phyloP scores from a whole-genome alignment of 2,329 filamentous ascomycete genomes.

The Byssochlamys sp. region DNA sequence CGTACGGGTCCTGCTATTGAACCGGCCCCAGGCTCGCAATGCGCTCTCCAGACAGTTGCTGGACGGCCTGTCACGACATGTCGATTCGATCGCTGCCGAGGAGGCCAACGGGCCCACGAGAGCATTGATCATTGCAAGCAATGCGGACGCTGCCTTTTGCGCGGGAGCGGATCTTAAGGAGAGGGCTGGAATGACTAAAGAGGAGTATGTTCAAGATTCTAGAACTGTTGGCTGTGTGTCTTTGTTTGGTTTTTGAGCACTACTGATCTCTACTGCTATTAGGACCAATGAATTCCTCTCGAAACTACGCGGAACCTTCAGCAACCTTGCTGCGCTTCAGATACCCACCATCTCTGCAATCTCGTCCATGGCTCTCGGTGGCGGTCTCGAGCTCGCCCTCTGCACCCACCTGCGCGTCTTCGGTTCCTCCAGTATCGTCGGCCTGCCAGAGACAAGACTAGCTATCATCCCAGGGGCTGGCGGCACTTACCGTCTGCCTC shows the following conservation, averaged over 20 bases:
- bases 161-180: constrained; percentile 93
- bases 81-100: constrained; percentile 60
- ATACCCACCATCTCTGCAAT: constrained; percentile 87
- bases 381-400: constrained; percentile 85
- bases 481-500: constrained; percentile 78
- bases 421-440: constrained; percentile 65
- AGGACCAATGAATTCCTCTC: constrained; percentile 73
- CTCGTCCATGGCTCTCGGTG: constrained; percentile 76
- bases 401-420: constrained; percentile 84
- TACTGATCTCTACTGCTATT: constrained; percentile 3
- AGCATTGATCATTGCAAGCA: constrained; percentile 73
- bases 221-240: background rate
- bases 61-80: constrained; percentile 57
- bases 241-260: background rate
- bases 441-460: constrained; percentile 80
- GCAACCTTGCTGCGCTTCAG: constrained; percentile 61
- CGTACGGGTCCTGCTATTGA: constrained; percentile 80
- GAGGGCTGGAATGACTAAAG: constrained; percentile 61
- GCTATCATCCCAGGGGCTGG: constrained; percentile 93
- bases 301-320: constrained; percentile 66
- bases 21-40: constrained; percentile 76
- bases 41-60: constrained; percentile 77
- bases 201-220: constrained; percentile 53
- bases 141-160: constrained; percentile 80
- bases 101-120: constrained; percentile 54